Evolutionary conservation across 129 eudicot genomes (phyloP).

Genomic region (Ambrosia trifida): DNA sequence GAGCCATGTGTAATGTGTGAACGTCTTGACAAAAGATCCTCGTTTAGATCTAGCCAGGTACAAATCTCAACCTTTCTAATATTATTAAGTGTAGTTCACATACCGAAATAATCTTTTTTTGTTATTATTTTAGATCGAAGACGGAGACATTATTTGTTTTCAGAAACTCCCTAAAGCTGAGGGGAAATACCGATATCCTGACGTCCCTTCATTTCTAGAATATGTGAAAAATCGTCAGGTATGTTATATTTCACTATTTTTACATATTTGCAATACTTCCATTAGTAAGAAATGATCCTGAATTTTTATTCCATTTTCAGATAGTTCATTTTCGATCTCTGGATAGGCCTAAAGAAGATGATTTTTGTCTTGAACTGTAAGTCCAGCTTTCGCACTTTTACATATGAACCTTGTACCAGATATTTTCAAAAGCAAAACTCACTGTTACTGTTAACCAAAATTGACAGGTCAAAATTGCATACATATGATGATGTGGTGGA

Average conservation of each 20-base stretch:
- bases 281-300: background rate
- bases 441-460: slow-evolving; percentile 1
- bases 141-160: slow-evolving; percentile 93
- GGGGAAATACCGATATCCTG: slow-evolving; percentile 57
- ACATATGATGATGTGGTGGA: slow-evolving; percentile 95
- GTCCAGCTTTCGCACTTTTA: slow-evolving; percentile 22
- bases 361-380: slow-evolving; percentile 84
- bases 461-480: slow-evolving; percentile 65
- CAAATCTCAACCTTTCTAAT: slow-evolving; percentile 11
- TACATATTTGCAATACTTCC: background rate
- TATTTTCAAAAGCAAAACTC: background rate
- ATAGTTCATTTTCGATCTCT: slow-evolving; percentile 78
- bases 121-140: slow-evolving; percentile 57
- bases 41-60: slow-evolving; percentile 92
- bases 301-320: slow-evolving; percentile 34
- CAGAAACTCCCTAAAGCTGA: slow-evolving; percentile 63
- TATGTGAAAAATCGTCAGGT: slow-evolving; percentile 91
- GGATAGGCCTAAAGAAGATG: slow-evolving; percentile 94
- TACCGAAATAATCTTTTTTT: background rate
- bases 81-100: background rate
- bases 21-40: slow-evolving; percentile 66
- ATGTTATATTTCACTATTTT: background rate
- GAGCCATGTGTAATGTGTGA: slow-evolving; percentile 98
- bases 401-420: slow-evolving; percentile 16
- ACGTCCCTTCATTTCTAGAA: slow-evolving; percentile 81